These are phyloP conservation scores for Knufia petricola DNA, from an alignment of 2,329 filamentous ascomycete genomes.

Conservation along the genomic window DNA sequence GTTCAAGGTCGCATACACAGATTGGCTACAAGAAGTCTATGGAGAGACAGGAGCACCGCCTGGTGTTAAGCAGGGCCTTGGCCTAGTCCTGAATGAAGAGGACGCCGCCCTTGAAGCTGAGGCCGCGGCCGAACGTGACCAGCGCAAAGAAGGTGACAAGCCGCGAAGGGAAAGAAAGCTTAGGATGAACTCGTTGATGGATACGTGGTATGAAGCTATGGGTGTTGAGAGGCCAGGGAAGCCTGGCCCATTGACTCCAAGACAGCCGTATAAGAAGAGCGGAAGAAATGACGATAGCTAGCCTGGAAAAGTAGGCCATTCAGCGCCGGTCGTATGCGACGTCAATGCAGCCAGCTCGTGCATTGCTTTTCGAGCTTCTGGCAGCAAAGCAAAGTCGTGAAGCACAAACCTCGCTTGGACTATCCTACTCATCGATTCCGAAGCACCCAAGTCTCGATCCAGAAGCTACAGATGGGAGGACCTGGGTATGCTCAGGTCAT, in stretches of 20 bases:
- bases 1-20: not conserved
- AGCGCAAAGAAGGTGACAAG: not conserved
- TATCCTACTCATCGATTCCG: no score
- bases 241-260: not conserved
- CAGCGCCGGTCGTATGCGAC: not conserved
- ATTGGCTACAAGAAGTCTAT: conserved; percentile 3
- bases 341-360: no score
- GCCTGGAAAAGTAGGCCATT: not conserved
- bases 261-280: not conserved
- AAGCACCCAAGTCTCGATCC: no score
- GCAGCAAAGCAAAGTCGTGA: not conserved
- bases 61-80: not conserved
- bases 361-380: no score
- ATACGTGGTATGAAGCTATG: conserved; percentile 1
- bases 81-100: not conserved
- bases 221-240: not conserved
- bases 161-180: not conserved
- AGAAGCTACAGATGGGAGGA: no score
- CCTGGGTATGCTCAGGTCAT: no score
- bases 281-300: not conserved
- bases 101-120: not conserved
- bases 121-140: not conserved
- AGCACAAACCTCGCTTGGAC: not conserved
- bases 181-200: conserved; percentile 3
- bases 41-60: conserved; percentile 2